phyloP scores from a whole-genome alignment of 352 stramenopile species.

The Phytophthora aleatoria region DNA sequence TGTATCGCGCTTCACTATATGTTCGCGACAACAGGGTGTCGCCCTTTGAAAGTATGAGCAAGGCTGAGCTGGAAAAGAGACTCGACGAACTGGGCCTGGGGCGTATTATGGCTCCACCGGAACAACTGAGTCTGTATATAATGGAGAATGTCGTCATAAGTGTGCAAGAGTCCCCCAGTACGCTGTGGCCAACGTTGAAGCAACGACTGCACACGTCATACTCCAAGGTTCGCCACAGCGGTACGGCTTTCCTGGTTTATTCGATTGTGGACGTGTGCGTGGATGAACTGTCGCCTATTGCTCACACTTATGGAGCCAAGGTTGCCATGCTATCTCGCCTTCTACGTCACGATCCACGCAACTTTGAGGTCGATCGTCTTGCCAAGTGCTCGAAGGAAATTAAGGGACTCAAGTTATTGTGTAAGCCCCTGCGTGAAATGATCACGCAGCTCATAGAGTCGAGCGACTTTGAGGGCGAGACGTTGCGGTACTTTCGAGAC shows the following conservation, averaged over 20 bases:
- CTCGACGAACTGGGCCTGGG: constrained; percentile 64
- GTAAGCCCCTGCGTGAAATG: constrained; percentile 76
- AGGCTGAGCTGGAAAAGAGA: constrained; percentile 59
- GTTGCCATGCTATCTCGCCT: constrained; percentile 74
- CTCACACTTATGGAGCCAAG: constrained; percentile 73
- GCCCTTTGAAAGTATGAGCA: constrained; percentile 69
- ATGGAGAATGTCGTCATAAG: constrained; percentile 78
- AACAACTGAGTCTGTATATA: constrained; percentile 81
- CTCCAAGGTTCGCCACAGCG: constrained; percentile 83
- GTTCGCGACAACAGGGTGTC: constrained; percentile 51
- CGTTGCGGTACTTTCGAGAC: constrained; percentile 80
- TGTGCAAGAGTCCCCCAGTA: constrained; percentile 60
- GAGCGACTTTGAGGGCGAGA: constrained; percentile 73
- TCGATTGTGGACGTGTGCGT: constrained; percentile 85
- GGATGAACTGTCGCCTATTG: constrained; percentile 81
- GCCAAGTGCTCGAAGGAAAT: constrained; percentile 70
- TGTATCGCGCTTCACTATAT: constrained; percentile 79
- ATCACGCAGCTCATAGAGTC: constrained; percentile 72
- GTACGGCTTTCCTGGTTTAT: constrained; percentile 72
- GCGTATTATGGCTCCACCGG: constrained; percentile 69
- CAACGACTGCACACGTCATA: constrained; percentile 74
- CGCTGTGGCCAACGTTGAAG: constrained; percentile 67
- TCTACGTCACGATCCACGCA: constrained; percentile 53
- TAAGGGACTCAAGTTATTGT: constrained; percentile 74
- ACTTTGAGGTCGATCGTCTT: constrained; percentile 66